Evolutionary conservation across 495 filamentous ascomycete species (phyloP).

Genomic region (Margaritispora aquatica): DNA sequence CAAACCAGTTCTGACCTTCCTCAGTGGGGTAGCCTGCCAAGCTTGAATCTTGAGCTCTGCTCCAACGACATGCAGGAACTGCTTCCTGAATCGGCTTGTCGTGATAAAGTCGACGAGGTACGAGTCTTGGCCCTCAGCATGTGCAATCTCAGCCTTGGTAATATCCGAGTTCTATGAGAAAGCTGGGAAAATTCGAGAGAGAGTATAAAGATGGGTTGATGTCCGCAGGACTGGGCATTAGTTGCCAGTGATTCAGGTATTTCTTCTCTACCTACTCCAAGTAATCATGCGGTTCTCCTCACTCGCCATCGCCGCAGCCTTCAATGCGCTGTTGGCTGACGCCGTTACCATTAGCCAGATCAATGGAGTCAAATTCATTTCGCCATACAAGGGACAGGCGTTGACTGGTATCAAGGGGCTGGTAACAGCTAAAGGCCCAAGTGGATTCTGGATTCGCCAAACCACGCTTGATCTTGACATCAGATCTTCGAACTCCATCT

Average conservation of each 20-base stretch:
- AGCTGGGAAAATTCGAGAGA: background rate
- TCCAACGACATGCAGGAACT: background rate
- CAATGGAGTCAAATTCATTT: slow-evolving; percentile 54
- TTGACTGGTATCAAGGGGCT: slow-evolving; percentile 51
- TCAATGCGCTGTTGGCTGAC: background rate
- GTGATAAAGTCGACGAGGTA: background rate
- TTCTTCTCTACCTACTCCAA: background rate
- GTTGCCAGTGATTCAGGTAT: background rate
- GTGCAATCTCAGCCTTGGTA: background rate
- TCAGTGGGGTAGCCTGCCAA: background rate
- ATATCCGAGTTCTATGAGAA: background rate
- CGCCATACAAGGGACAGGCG: slow-evolving; percentile 41
- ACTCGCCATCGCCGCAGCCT: background rate
- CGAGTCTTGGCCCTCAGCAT: background rate
- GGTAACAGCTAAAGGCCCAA: slow-evolving; percentile 51
- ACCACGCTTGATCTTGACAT: slow-evolving; percentile 38
- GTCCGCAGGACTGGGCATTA: background rate
- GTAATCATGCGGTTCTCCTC: background rate
- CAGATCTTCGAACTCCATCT: slow-evolving; percentile 46
- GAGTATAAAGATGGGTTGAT: background rate
- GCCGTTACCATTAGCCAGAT: slow-evolving; percentile 53
- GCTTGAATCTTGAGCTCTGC: background rate
- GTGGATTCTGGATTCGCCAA: slow-evolving; percentile 53
- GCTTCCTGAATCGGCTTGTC: background rate
- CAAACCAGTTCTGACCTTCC: background rate